Evolutionary conservation across 2,329 filamentous ascomycete genomes (phyloP), one percentile per base, ranked within the genome.

Genomic region (Colletotrichum sidae): DNA sequence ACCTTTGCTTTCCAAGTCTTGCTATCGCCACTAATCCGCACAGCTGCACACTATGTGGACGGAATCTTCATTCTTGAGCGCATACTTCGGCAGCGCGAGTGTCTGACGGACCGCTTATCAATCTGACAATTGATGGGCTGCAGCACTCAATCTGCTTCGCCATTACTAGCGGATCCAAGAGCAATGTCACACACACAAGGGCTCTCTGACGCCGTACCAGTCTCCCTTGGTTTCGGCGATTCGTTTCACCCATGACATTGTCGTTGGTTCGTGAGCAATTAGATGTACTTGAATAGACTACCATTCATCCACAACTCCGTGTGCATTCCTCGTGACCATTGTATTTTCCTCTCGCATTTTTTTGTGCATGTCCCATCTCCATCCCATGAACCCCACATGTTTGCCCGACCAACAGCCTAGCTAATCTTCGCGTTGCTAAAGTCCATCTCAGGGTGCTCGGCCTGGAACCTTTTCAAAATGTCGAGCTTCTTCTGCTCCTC

Each of bases 401-500:
- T 8, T 17, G 44, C 3, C 11, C 12, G 8, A 4, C 25, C 4
- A 15, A 11, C 8, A 17, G n/a, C 39, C 55, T 61, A 69, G 51
- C 61, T 84, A 62, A 91, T 86, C 81, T 91, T 89, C 68, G 88
- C 89, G 52, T 91, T 90, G 75, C 83, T 88, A 72, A 92, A 91
- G 76, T 92, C 89, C 85, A 92, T 88, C 80, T 91, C 89, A 0
- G 88, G 87, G 71, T 90, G 87, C 78, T 97, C 89, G 55, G 83
- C 84, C 87, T 97, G 91, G 81, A 99, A 98, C 83, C 96, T 93
- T 81, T 92, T 92, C 76, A 99, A 81, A 72, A 99, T 90, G 60
- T 99, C 95, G 75, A 89, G 80, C 87, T 98, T 98, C 85, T 94
- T 93, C 86, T 97, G 90, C 83, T 99, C 96, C 71, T 98, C 96